Evolutionary conservation across 495 filamentous ascomycete species (phyloP).

Genomic region (Oleoguttula mirabilis): DNA sequence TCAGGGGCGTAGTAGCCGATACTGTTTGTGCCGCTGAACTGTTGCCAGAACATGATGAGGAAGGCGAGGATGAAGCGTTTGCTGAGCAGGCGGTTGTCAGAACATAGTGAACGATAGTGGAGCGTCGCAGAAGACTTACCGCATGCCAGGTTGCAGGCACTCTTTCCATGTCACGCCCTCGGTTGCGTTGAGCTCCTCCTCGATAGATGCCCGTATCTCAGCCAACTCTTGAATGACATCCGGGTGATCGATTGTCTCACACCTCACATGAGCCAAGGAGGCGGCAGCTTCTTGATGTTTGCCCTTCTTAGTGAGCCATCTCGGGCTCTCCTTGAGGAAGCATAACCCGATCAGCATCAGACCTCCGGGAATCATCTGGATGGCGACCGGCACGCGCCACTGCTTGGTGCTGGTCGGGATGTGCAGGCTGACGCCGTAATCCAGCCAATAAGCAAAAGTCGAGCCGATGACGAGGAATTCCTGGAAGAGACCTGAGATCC

Average conservation of each 20-base stretch:
- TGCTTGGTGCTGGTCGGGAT: constrained; percentile 3
- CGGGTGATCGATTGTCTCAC: constrained; percentile 1
- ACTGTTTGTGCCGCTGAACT: constrained; percentile 29
- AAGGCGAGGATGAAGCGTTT: constrained; percentile 14
- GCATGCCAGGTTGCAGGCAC: constrained; percentile 3
- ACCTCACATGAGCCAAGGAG: not conserved
- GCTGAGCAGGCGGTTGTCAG: not conserved
- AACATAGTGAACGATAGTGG: not conserved
- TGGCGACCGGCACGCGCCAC: constrained; percentile 15
- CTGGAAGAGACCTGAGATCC: constrained; percentile 13
- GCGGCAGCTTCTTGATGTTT: constrained; percentile 2
- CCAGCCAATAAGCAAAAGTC: constrained; percentile 8
- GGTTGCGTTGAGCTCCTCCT: constrained; percentile 12
- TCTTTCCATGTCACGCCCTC: constrained; percentile 15
- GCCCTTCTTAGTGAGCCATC: constrained; percentile 12
- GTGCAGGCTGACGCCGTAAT: constrained; percentile 11
- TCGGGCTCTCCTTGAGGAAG: constrained; percentile 10
- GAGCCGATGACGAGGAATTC: constrained; percentile 5
- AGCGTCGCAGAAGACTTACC: not conserved
- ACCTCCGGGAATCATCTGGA: constrained; percentile 18
- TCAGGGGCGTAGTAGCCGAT: constrained; percentile 24
- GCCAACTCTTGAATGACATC: constrained; percentile 13
- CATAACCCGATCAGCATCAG: constrained; percentile 12
- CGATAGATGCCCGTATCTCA: constrained; percentile 14
- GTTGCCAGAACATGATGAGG: constrained; percentile 21